Evolutionary conservation across 805 yeast genomes (phyloP).

Genomic region (Suhomyces prunicola): DNA sequence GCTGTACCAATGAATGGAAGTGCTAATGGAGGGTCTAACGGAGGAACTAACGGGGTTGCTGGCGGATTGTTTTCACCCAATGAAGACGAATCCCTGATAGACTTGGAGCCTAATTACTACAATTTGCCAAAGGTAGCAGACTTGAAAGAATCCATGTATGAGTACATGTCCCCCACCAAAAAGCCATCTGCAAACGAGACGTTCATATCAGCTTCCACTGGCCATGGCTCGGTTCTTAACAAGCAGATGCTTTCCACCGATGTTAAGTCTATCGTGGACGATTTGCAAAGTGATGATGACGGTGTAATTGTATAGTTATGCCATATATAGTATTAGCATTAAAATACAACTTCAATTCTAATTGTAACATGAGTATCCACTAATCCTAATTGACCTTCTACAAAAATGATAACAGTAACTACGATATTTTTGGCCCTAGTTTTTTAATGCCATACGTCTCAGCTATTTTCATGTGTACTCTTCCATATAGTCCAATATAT

Average conservation of each 20-base stretch:
- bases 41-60: not conserved
- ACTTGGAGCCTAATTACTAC: not conserved
- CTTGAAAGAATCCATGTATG: constrained; percentile 27
- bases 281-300: constrained; percentile 36
- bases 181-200: constrained; percentile 6
- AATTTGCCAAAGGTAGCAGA: constrained; percentile 35
- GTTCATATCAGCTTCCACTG: constrained; percentile 4
- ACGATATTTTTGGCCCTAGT: no score
- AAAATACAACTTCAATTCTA: not conserved
- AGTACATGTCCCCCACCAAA: not conserved
- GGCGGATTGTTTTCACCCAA: not conserved
- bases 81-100: constrained; percentile 3
- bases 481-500: no score
- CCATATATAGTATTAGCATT: not conserved
- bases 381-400: not conserved
- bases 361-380: not conserved
- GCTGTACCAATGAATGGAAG: not conserved
- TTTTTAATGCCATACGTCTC: no score
- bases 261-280: constrained; percentile 32
- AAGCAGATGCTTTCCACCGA: constrained; percentile 32
- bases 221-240: constrained; percentile 27
- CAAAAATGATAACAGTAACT: no score
- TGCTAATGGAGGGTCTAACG: not conserved
- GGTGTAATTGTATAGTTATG: constrained; percentile 16
- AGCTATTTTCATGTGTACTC: no score